These are phyloP conservation scores for Debaryomyces nepalensis DNA, from an alignment of 1,139 yeast species.

Conservation along the genomic window DNA sequence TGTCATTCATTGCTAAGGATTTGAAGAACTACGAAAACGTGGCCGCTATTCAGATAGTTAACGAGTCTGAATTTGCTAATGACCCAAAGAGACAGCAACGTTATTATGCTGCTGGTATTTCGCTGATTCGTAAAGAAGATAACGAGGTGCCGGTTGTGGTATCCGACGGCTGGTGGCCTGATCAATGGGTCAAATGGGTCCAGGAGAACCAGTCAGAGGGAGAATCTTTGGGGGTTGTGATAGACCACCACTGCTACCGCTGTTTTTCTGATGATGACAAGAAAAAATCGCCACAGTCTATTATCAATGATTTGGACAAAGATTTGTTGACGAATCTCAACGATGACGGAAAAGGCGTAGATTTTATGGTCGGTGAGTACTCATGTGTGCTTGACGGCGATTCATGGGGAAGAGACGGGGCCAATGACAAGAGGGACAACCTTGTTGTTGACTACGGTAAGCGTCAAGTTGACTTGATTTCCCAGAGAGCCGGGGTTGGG, in stretches of 20 bases:
- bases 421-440: slow-evolving; percentile 47
- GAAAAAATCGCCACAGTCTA: slow-evolving; percentile 63
- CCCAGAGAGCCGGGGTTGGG: slow-evolving; percentile 64
- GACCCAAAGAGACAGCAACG: slow-evolving; percentile 55
- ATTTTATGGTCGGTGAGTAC: slow-evolving; percentile 84
- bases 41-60: slow-evolving; percentile 81
- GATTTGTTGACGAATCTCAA: slow-evolving; percentile 58
- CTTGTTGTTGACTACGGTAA: slow-evolving; percentile 45
- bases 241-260: slow-evolving; percentile 86
- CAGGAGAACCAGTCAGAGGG: slow-evolving; percentile 44
- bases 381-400: slow-evolving; percentile 82
- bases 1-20: slow-evolving; percentile 68
- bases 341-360: slow-evolving; percentile 57
- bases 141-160: slow-evolving; percentile 69
- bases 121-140: slow-evolving; percentile 62
- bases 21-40: slow-evolving; percentile 64
- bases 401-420: slow-evolving; percentile 65
- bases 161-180: slow-evolving; percentile 95
- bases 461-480: slow-evolving; percentile 48
- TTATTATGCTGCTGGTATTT: slow-evolving; percentile 73
- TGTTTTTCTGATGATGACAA: slow-evolving; percentile 82
- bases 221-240: slow-evolving; percentile 59
- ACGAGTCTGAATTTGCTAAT: slow-evolving; percentile 74
- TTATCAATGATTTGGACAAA: slow-evolving; percentile 58
- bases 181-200: slow-evolving; percentile 77